A percentile compares a stretch with the other conserved stretches of the same genome.
Conservation (phyloP, 306 rosid genomes). For the Rosa persica region DNA sequence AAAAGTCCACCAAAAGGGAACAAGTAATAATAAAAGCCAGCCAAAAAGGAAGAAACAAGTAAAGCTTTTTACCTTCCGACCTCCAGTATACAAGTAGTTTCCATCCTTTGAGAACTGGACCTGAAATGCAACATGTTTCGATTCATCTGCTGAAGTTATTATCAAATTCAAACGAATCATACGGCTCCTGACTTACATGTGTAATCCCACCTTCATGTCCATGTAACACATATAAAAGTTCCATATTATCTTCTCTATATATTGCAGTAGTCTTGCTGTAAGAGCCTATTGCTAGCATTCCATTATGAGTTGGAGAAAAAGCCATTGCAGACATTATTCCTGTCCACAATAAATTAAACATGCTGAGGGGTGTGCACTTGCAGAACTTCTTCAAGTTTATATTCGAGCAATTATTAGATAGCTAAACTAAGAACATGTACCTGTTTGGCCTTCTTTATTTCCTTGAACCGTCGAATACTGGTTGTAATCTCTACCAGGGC, state of each 20-base stretch:
- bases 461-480: conserved; percentile 69
- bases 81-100: conserved; percentile 88
- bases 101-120: conserved; percentile 93
- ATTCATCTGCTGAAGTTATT: conserved; percentile 22
- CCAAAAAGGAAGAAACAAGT: conserved; percentile 12
- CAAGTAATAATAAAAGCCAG: background rate
- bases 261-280: conserved; percentile 82
- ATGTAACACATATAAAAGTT: conserved; percentile 77
- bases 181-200: conserved; percentile 67
- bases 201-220: conserved; percentile 99
- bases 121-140: conserved; percentile 47
- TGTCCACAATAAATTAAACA: conserved; percentile 28
- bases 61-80: conserved; percentile 64
- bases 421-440: conserved; percentile 34
- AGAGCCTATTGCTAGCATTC: conserved; percentile 91
- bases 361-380: conserved; percentile 18
- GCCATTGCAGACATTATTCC: conserved; percentile 92
- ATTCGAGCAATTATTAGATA: conserved; percentile 1
- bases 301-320: conserved; percentile 78
- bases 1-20: background rate
- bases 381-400: background rate
- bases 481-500: conserved; percentile 90
- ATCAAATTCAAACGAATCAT: conserved; percentile 24
- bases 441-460: conserved; percentile 90
- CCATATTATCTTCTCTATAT: conserved; percentile 91